Evolutionary conservation across 2,329 filamentous ascomycete species (phyloP), one percentile per base, ranked within the genome.

Genomic region (Colletotrichum tamarilloi): DNA sequence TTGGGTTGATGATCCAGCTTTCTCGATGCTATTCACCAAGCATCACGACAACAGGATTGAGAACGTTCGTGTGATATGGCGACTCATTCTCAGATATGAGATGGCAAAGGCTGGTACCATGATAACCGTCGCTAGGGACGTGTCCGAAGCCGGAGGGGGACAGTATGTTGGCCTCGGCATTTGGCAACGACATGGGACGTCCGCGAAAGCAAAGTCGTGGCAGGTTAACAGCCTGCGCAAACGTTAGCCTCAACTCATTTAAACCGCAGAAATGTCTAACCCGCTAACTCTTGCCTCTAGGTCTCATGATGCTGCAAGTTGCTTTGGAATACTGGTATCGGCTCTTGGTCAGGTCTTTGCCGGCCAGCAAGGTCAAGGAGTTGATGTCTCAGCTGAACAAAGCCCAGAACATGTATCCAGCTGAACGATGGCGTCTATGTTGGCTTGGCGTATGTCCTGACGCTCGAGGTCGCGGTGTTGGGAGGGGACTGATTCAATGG

Each of bases 351-450:
- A 35, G 52, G 16, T 22, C 30, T 6, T 19, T 66, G 30, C 35
- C 63, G 1, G n/a, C 42, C 14, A 24, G 4, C 1, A 58, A 35
- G 12, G 22, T 19, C 30, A 14, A 7, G 1, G 53, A 57, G 6
- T 30, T 66, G 1, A 6, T 32, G 16, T 5, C 6, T 3, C 22
- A 35, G 12, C 4, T 26, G 4, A 19, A 22, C 1, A 26, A 53
- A 8, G 56, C 16, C 12, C 26, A 67, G 12, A 30, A 11, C 56
- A 28, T 59, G 11, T 67, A 55, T 8, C 56, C 65, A 5, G n/a
- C 42, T 4, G 65, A 67, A n/a, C 65, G 65, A 53, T 67, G 65
- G 65, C 65, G 65, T 19, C 56, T 67, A 1, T 38, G 28, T 35
- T 67, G 42, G 26, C 28, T 67, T 35, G 55, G 55, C 22, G 56